Base-by-base conservation (phyloP, 1,139 yeast species). In the Hansenula lynferdii region DNA sequence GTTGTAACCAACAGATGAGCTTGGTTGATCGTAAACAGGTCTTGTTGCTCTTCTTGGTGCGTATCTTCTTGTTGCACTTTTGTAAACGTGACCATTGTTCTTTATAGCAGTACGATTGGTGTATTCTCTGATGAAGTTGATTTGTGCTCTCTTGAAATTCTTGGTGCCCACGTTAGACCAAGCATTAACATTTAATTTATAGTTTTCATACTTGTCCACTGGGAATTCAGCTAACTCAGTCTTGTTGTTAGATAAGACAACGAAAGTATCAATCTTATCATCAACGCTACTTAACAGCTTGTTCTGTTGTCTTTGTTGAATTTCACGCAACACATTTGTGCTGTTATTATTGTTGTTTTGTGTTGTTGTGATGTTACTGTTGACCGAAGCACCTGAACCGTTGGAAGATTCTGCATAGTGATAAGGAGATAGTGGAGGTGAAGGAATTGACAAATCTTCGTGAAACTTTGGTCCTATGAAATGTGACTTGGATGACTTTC, bases 361-460 rank as follows among this genome's bases (percentile, higher is more conserved):
- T n/a, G n/a, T n/a, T n/a, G n/a, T n/a, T n/a, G n/a, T n/a, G n/a
- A n/a, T n/a, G n/a, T n/a, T n/a, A n/a, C n/a, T n/a, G n/a, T n/a
- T n/a, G n/a, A n/a, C n/a, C n/a, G n/a, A n/a, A n/a, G n/a, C 26
- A 21, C 38, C n/a, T 32, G 42, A 18, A 28, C 16, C 21, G 22
- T 35, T 24, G 20, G 41, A 33, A 21, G 41, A 33, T 25, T 43
- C 42, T n/a, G 28, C 22, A 23, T 31, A 50, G 37, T 70, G 77
- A 53, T 71, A 75, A 35, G 86, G 86, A 3, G 85, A 78, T 44
- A 78, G 62, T 30, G 86, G 86, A 11, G 86, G 86, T 2, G 85
- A 79, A 39, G 81, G 76, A 42, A 77, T 74, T 26, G 65, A 49
- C 28, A 47, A 50, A 31, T 55, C 57, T 31, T 51, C 52, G 12